phyloP scores from a whole-genome alignment of 192 early-diverging fungal genomes.

The Coemansia sp. region DNA sequence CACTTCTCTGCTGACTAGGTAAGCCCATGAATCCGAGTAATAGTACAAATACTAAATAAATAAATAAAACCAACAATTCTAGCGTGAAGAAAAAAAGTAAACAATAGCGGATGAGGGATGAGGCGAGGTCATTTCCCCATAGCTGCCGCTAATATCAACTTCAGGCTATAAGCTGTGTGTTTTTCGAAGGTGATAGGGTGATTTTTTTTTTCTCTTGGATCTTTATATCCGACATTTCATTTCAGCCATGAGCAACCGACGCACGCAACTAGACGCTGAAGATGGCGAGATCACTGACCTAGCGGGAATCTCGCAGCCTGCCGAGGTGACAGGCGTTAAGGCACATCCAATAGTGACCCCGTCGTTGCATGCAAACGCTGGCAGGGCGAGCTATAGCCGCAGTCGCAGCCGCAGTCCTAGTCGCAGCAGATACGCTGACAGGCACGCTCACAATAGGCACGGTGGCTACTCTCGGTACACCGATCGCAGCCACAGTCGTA shows the following conservation, averaged over 20 bases:
- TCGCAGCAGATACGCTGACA: neutral
- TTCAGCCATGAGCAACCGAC: neutral
- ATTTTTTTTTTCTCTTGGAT: neutral
- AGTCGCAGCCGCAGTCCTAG: conserved; percentile 22
- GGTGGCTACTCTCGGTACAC: neutral
- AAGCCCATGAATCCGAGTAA: neutral
- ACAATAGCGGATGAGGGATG: too few relatives aligned
- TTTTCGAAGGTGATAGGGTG: neutral
- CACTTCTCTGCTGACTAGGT: neutral
- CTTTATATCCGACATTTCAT: neutral
- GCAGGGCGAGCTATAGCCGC: neutral
- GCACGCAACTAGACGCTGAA: conserved; percentile 14
- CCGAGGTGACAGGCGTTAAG: neutral
- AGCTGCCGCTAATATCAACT: neutral
- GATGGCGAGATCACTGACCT: conserved; percentile 42
- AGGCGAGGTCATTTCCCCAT: neutral
- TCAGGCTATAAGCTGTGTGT: neutral
- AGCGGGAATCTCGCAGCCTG: neutral
- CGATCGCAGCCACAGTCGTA: neutral
- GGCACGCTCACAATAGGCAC: neutral
- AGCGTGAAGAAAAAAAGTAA: neutral
- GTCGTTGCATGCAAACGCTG: neutral
- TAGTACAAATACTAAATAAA: neutral
- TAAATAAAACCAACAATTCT: neutral
- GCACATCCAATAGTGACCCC: neutral